These are phyloP conservation scores for Coniochaeta sp. DNA, from an alignment of 2,329 filamentous ascomycete genomes.

Conservation along the genomic window DNA sequence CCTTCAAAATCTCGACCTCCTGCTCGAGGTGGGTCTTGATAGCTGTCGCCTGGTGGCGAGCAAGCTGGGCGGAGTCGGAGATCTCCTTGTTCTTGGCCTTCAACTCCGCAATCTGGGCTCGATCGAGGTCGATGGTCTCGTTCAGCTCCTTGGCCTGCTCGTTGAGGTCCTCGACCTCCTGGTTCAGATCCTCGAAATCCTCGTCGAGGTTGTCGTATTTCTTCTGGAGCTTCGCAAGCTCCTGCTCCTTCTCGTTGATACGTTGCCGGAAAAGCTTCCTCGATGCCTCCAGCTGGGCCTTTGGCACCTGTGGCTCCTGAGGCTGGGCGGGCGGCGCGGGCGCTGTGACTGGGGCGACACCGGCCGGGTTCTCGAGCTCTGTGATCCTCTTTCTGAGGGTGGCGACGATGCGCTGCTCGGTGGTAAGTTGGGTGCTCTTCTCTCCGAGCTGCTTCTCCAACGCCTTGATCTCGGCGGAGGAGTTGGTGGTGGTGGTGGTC, in stretches of 20 bases:
- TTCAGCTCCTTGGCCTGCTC: neutral
- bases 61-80: neutral
- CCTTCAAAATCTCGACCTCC: neutral
- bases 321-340: neutral
- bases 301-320: neutral
- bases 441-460: neutral
- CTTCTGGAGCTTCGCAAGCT: neutral
- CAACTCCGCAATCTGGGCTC: neutral
- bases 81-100: neutral
- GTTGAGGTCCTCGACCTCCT: neutral
- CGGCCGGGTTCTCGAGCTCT: neutral
- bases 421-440: neutral
- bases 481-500: neutral
- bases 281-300: neutral
- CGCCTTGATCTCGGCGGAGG: neutral
- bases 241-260: neutral
- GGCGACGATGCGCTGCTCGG: neutral
- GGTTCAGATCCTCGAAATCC: too few species aligned
- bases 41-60: neutral
- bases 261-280: neutral
- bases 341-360: neutral
- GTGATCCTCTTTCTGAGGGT: neutral
- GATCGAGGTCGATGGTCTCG: neutral
- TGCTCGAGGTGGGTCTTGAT: too few species aligned
- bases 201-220: neutral